These are phyloP conservation scores for Aphanomyces invadans DNA, from an alignment of 352 stramenopile species.

Conservation along the genomic window DNA sequence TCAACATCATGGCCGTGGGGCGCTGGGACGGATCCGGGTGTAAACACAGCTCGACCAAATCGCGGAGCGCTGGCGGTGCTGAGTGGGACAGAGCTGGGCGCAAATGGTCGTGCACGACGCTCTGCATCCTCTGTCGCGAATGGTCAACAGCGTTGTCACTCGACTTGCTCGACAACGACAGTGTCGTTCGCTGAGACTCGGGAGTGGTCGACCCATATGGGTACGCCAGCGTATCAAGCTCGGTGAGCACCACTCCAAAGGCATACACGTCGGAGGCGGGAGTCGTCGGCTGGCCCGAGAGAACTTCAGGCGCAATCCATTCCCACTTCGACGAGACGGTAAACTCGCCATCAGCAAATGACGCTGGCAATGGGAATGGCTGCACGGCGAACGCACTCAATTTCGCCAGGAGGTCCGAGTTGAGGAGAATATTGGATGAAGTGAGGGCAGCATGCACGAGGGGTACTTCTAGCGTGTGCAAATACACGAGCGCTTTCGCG, in stretches of 20 bases:
- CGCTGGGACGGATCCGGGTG: slow-evolving; percentile 50
- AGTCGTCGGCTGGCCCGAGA: not conserved
- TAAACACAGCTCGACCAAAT: slow-evolving; percentile 48
- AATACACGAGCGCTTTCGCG: slow-evolving; percentile 54
- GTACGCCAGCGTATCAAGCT: slow-evolving; percentile 12
- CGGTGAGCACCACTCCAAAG: slow-evolving; percentile 12
- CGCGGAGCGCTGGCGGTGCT: slow-evolving; percentile 40
- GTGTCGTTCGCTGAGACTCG: not conserved
- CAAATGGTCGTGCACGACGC: slow-evolving; percentile 62
- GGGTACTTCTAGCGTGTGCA: slow-evolving; percentile 52
- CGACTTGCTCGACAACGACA: not conserved
- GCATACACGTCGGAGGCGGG: slow-evolving; percentile 13
- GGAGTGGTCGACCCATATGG: not conserved
- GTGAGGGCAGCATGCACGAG: slow-evolving; percentile 57
- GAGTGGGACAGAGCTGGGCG: slow-evolving; percentile 66
- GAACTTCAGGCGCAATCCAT: slow-evolving; percentile 16
- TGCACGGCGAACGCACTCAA: slow-evolving; percentile 27
- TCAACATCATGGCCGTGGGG: slow-evolving; percentile 63
- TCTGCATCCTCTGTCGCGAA: slow-evolving; percentile 78
- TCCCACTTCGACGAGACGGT: not conserved
- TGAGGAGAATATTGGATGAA: slow-evolving; percentile 47
- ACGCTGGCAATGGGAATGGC: not conserved
- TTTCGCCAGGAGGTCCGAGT: slow-evolving; percentile 30
- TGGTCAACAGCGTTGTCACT: not conserved
- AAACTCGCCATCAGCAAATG: too few species aligned